Percentiles rank a stretch among this genome's conserved stretches.
phyloP scores from a whole-genome alignment of 305 asterid genomes.

The Solanum hybrid region DNA sequence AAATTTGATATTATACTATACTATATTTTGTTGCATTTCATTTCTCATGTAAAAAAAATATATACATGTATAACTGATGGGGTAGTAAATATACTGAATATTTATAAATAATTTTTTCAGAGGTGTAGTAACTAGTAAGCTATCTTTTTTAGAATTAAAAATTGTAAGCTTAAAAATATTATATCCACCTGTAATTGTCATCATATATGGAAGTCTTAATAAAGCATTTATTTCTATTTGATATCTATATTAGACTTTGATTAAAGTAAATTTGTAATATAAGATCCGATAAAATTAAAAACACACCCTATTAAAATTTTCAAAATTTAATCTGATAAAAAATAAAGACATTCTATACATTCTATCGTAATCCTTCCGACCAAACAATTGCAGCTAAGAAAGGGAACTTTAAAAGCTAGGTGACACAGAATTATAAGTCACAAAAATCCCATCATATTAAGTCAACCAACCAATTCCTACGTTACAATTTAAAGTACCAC shows the following conservation, averaged over 20 bases:
- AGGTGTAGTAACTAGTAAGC: neutral
- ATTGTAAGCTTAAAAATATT: neutral
- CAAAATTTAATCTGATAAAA: neutral
- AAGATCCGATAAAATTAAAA: fast-evolving
- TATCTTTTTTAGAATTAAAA: neutral
- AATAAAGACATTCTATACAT: neutral
- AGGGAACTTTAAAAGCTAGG: neutral
- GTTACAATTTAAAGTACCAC: neutral
- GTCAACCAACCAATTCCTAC: neutral
- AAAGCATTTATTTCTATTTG: neutral
- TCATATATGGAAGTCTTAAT: neutral
- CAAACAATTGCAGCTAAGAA: neutral
- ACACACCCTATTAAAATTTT: fast-evolving
- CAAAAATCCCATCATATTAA: neutral
- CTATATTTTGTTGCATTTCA: neutral
- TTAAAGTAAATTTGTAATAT: neutral
- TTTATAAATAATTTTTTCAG: too few species aligned
- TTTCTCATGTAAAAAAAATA: too few species aligned
- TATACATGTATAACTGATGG: too few species aligned
- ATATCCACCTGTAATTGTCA: neutral
- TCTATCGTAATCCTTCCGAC: neutral
- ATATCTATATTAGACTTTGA: neutral
- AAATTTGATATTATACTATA: too few species aligned
- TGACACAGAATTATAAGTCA: neutral
- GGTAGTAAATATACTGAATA: neutral